Evolutionary conservation across 129 eudicot species (phyloP), one percentile per base, ranked within the genome.

Genomic region (Rutidosis leptorrhynchoides): DNA sequence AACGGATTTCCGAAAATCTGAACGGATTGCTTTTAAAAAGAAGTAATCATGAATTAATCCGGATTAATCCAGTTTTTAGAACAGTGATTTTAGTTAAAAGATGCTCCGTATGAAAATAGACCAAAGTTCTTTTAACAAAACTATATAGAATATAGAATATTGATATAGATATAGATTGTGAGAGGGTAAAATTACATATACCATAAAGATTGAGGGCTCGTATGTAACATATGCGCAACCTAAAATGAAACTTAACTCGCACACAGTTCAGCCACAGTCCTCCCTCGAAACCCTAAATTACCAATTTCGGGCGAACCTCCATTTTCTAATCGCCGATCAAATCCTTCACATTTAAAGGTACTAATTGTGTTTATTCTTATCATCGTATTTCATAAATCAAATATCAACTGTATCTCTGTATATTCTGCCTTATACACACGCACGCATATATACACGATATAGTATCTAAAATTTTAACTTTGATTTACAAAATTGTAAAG

Each of bases 231-330:
- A n/a, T 11, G 8, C 23, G 7, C 19, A 49, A 49, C 10, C 19
- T 20, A n/a, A n/a, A 17, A 19, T 37, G 11, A 37, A 37, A 7
- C 4, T 37, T 2, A 40, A 40, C n/a, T 40, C 46, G 16, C 46
- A 21, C 24, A 23, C 61, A 58, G 7, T n/a, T 62, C 19, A 37
- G 70, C 54, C 66, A 22, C 65, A 40, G 70, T 40, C 48, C 20
- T 37, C 46, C 46, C 46, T 55, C 78, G 2, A 67, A 74, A 58
- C 79, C 79, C 74, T 75, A 75, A 32, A 67, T 75, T 24, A 1
- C 59, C 12, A n/a, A 32, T 48, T 15, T 75, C 79, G 30, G 69
- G 22, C 33, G 45, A 75, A 75, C 1, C 68, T 12, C 69, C 74
- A n/a, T n/a, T n/a, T 57, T 17, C 69, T 58, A 9, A n/a, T n/a